Percentiles rank a stretch among this genome's conserved stretches.
These are phyloP conservation scores for Chlorociboria aeruginascens DNA, from an alignment of 495 filamentous ascomycete species.

Conservation along the genomic window DNA sequence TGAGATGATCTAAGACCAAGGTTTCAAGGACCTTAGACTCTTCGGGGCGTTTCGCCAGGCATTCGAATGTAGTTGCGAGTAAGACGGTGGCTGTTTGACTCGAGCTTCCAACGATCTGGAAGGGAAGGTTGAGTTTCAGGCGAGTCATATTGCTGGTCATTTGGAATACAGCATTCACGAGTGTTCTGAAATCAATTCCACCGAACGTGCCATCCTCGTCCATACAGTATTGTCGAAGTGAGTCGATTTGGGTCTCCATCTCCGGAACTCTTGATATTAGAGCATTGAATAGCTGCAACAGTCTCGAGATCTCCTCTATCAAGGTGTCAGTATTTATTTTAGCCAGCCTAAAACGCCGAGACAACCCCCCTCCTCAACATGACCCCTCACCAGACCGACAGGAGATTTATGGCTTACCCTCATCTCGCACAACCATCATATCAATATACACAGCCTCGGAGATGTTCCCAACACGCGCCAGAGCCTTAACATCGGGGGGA, in stretches of 20 bases:
- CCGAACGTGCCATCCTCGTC: slow-evolving; percentile 11
- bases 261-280: slow-evolving; percentile 13
- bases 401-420: slow-evolving; percentile 12
- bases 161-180: slow-evolving; percentile 13
- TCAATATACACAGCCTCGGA: slow-evolving; percentile 18
- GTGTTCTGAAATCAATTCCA: slow-evolving; percentile 11
- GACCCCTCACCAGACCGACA: background rate
- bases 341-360: background rate
- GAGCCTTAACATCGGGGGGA: background rate
- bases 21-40: slow-evolving; percentile 11
- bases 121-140: slow-evolving; percentile 17
- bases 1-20: slow-evolving; percentile 18
- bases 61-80: slow-evolving; percentile 13
- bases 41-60: slow-evolving; percentile 9
- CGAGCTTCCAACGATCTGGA: slow-evolving; percentile 14
- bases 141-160: slow-evolving; percentile 8
- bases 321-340: background rate
- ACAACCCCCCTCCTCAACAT: background rate
- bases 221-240: slow-evolving; percentile 18
- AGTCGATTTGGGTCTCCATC: slow-evolving; percentile 9
- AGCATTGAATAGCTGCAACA: slow-evolving; percentile 15
- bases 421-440: slow-evolving; percentile 20
- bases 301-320: slow-evolving; percentile 16
- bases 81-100: slow-evolving; percentile 14
- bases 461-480: slow-evolving; percentile 1